phyloP scores from a whole-genome alignment of 148 eudicot species.

The Hydrangea macrophylla region DNA sequence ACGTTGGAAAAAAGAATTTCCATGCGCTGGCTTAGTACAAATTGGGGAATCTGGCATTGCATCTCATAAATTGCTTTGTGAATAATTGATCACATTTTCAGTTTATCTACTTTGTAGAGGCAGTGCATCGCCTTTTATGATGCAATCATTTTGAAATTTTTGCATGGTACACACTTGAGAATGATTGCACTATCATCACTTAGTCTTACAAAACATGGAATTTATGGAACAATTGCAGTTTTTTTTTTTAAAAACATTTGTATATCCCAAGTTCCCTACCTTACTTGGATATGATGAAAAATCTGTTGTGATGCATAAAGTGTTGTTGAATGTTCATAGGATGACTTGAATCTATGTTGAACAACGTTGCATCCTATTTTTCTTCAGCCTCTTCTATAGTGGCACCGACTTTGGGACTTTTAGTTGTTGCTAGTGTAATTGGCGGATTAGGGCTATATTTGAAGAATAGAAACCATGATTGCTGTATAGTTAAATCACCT shows the following conservation, averaged over 20 bases:
- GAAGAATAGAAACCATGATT: background rate
- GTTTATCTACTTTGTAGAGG: background rate
- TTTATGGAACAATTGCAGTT: background rate
- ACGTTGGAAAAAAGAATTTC: no score
- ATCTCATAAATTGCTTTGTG: no score
- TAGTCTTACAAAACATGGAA: background rate
- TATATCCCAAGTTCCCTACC: background rate
- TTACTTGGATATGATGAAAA: background rate
- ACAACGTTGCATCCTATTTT: background rate
- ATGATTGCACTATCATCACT: background rate
- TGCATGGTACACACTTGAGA: background rate
- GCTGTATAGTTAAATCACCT: no score
- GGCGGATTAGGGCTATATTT: background rate
- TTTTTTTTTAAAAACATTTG: slow-evolving; percentile 5
- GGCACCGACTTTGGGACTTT: background rate
- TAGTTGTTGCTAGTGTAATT: background rate
- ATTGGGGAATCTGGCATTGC: no score
- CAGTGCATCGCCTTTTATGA: background rate
- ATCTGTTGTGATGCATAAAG: background rate
- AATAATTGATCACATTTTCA: background rate
- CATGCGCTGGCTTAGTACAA: no score
- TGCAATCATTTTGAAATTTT: no score
- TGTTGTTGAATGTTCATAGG: background rate
- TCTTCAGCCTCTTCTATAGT: background rate
- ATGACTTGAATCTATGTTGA: background rate